Conservation (phyloP, 2,329 filamentous ascomycete genomes). For the Cryphonectria japonica region DNA sequence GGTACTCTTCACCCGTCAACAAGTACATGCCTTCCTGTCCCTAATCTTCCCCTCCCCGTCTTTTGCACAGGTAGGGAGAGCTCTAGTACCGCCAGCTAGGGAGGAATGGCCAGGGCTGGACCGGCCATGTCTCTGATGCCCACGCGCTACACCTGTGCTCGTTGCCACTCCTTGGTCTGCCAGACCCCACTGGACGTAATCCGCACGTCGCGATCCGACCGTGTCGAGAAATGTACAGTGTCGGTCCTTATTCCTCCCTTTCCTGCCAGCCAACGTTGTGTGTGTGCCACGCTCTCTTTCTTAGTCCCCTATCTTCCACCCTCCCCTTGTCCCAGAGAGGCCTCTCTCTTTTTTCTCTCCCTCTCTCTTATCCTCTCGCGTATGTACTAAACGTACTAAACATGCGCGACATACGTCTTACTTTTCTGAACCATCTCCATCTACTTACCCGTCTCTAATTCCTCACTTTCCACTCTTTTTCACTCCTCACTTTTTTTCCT, state of each 20-base stretch:
- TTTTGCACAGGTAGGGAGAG: constrained; percentile 25
- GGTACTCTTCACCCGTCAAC: not conserved
- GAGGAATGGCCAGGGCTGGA: constrained; percentile 22
- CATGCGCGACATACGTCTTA: constrained; percentile 31
- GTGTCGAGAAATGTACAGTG: constrained; percentile 29
- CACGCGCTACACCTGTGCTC: constrained; percentile 23
- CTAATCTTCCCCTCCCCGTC: not conserved
- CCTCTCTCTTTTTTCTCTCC: not conserved
- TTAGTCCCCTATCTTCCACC: constrained; percentile 13
- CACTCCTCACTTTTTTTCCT: not conserved
- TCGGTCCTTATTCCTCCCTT: constrained; percentile 9
- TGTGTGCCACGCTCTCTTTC: constrained; percentile 17
- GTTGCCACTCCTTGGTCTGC: constrained; percentile 20
- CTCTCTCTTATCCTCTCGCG: not conserved
- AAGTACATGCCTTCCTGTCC: constrained; percentile 10
- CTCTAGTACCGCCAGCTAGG: constrained; percentile 21
- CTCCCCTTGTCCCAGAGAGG: not conserved
- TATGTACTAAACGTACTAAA: constrained; percentile 1
- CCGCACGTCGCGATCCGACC: constrained; percentile 24
- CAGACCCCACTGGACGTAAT: constrained; percentile 27
- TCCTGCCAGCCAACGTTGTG: not conserved
- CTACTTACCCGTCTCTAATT: constrained; percentile 21
- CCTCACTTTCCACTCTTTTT: constrained; percentile 20
- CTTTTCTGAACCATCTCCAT: constrained; percentile 29
- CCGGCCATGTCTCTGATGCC: constrained; percentile 26